Percentiles rank a stretch among this genome's conserved stretches.
phyloP scores from a whole-genome alignment of 768 basidiomycete genomes.

The Trametes meyenii region DNA sequence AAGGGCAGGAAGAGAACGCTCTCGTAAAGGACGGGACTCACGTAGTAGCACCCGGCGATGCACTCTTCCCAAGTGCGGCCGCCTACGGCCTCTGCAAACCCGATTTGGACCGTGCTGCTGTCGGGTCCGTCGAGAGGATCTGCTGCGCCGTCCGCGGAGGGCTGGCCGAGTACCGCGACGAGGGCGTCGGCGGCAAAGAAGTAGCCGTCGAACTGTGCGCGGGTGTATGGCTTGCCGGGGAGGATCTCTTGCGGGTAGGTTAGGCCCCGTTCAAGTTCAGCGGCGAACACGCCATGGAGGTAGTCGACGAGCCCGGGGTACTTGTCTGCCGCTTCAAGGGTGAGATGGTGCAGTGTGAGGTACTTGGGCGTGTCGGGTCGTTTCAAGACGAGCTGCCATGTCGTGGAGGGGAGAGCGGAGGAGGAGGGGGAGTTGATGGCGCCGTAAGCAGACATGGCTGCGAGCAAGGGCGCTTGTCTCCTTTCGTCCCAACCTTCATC shows the following conservation, averaged over 20 bases:
- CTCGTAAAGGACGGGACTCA: slow-evolving; percentile 37
- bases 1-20: not conserved
- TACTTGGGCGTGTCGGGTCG: slow-evolving; percentile 16
- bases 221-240: slow-evolving; percentile 42
- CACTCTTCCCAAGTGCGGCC: slow-evolving; percentile 67
- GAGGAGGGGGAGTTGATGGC: slow-evolving; percentile 45
- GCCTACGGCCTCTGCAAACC: slow-evolving; percentile 48
- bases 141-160: slow-evolving; percentile 21
- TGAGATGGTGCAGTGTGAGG: slow-evolving; percentile 43
- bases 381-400: slow-evolving; percentile 44
- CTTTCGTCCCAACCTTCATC: not conserved
- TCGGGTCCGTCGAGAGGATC: slow-evolving; percentile 24
- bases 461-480: not conserved
- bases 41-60: slow-evolving; percentile 80
- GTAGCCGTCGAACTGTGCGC: slow-evolving; percentile 66
- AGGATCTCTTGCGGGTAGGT: slow-evolving; percentile 87
- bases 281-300: slow-evolving; percentile 64
- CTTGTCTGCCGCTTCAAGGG: slow-evolving; percentile 32
- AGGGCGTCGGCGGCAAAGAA: slow-evolving; percentile 81
- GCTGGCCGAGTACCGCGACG: slow-evolving; percentile 52
- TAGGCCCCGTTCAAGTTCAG: slow-evolving; percentile 71
- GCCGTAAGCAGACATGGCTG: slow-evolving; percentile 74
- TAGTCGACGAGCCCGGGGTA: slow-evolving; percentile 59
- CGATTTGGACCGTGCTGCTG: slow-evolving; percentile 24
- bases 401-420: slow-evolving; percentile 47